These are phyloP conservation scores for Malania oleifera DNA, from an alignment of 164 flowering plant species.

Conservation along the genomic window DNA sequence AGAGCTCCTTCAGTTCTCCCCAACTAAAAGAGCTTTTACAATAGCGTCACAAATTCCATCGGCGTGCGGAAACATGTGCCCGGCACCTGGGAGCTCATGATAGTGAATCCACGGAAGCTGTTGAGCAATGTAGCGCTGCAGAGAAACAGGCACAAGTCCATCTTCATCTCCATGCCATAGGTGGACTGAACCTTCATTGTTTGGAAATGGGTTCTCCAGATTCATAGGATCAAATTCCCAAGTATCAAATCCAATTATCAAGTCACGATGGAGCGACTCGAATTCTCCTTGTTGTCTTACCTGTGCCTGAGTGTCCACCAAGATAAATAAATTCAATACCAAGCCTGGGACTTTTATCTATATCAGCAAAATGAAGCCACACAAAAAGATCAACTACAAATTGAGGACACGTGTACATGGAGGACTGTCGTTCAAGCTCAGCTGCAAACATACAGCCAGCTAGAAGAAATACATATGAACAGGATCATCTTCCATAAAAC, in stretches of 20 bases:
- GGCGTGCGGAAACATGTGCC: constrained; percentile 45
- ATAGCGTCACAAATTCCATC: constrained; percentile 34
- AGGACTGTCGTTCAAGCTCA: too few relatives aligned
- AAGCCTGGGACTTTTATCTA: background rate
- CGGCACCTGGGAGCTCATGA: constrained; percentile 57
- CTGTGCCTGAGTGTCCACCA: constrained; percentile 32
- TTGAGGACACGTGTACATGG: too few relatives aligned
- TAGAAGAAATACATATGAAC: too few relatives aligned
- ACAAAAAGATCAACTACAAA: background rate
- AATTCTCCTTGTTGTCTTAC: constrained; percentile 61
- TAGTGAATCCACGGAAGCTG: constrained; percentile 67
- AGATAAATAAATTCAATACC: too few relatives aligned
- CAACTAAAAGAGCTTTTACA: constrained; percentile 27
- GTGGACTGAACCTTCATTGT: constrained; percentile 61
- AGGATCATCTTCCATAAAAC: too few relatives aligned
- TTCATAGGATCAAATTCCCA: constrained; percentile 72
- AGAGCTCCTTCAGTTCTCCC: constrained; percentile 13
- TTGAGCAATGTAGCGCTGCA: constrained; percentile 49
- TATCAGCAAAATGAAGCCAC: too few relatives aligned
- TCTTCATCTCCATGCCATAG: constrained; percentile 82
- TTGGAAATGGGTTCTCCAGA: constrained; percentile 56
- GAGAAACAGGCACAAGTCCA: constrained; percentile 35
- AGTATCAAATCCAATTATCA: constrained; percentile 55
- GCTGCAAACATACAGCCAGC: too few relatives aligned
- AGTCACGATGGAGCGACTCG: constrained; percentile 50